Evolutionary conservation across 1,284 basidiomycete genomes (phyloP), one percentile per base, ranked within the genome.

Genomic region (Pseudozyma hubeiensis): DNA sequence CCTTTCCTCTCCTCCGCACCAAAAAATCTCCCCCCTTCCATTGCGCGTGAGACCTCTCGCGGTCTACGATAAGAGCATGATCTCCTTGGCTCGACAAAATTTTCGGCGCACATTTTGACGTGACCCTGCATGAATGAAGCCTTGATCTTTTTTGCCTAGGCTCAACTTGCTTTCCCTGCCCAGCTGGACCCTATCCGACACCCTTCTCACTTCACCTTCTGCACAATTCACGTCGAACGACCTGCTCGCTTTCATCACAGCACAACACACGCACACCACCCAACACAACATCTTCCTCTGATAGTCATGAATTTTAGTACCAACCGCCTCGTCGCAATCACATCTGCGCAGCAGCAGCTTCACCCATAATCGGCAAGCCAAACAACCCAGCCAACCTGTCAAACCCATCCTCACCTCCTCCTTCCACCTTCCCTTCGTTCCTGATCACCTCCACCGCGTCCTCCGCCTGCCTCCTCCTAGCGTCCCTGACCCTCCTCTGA

Each of bases 401-500:
- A 49, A 79, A 77, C 14, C 53, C 67, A 17, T 65, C 75, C 7
- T 39, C 44, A 4, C 41, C 45, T 16, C 29, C 30, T 10, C n/a
- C 48, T 16, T 29, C 48, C 7, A 7, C 17, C 31, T 13, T 2
- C 24, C 30, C 8, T 40, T 24, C 16, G n/a, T 24, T 5, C 29
- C 43, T 19, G 16, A 64, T 39, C 29, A 45, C 31, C 40, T 47
- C 60, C 37, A 11, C 41, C 17, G 53, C 61, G 31, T 44, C 30
- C 19, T 14, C n/a, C 10, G 39, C 45, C 34, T 49, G 40, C 37
- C 54, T 30, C 31, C 48, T 39, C 10, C 64, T 54, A 53, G 97
- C 91, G 80, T 97, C 94, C 35, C 91, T 90, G 34, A 97, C 91
- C 55, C 96, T 89, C n/a, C 91, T 90, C 79, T 97, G 93, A 72